phyloP scores from a whole-genome alignment of 2,329 filamentous ascomycete genomes.

The Aquanectria penicillioides region DNA sequence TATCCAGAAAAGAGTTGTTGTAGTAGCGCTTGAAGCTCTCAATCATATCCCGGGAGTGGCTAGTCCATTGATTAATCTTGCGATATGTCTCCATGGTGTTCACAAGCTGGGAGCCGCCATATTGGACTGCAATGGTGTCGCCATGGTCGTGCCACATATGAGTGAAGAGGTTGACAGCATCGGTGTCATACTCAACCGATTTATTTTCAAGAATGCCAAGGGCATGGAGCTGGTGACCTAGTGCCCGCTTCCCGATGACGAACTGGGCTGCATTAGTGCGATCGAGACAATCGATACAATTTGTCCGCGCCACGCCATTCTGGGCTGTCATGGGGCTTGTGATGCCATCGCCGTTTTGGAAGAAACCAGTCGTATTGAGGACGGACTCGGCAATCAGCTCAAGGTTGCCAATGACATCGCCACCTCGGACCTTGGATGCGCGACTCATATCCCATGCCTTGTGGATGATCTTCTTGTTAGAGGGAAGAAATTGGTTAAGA shows the following conservation, averaged over 20 bases:
- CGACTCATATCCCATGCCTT: slow-evolving; percentile 99
- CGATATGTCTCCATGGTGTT: slow-evolving; percentile 99
- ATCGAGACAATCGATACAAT: slow-evolving; percentile 98
- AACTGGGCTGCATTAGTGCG: slow-evolving; percentile 98
- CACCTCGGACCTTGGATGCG: slow-evolving; percentile 88
- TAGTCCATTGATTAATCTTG: slow-evolving; percentile 99
- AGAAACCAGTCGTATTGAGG: slow-evolving; percentile 87
- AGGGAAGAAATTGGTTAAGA: slow-evolving; percentile 91
- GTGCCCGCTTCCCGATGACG: slow-evolving; percentile 92
- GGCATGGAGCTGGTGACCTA: slow-evolving; percentile 91
- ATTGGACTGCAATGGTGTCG: slow-evolving; percentile 97
- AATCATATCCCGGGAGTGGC: slow-evolving; percentile 97
- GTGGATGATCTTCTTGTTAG: slow-evolving; percentile 87
- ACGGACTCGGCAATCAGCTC: slow-evolving; percentile 92
- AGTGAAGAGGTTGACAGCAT: slow-evolving; percentile 95
- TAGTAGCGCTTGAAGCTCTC: slow-evolving; percentile 99
- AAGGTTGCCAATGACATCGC: slow-evolving; percentile 93
- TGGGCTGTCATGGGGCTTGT: slow-evolving; percentile 75
- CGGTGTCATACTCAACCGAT: slow-evolving; percentile 89
- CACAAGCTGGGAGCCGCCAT: slow-evolving; percentile 95
- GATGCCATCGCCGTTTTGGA: slow-evolving; percentile 85
- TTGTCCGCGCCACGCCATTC: slow-evolving; percentile 92
- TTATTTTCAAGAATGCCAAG: slow-evolving; percentile 85
- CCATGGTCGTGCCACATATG: slow-evolving; percentile 99
- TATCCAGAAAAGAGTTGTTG: slow-evolving; percentile 97